A percentile compares a stretch with the other conserved stretches of the same genome.
Conservation (phyloP, 257 asterid species). For the Leonotis leonurus region DNA sequence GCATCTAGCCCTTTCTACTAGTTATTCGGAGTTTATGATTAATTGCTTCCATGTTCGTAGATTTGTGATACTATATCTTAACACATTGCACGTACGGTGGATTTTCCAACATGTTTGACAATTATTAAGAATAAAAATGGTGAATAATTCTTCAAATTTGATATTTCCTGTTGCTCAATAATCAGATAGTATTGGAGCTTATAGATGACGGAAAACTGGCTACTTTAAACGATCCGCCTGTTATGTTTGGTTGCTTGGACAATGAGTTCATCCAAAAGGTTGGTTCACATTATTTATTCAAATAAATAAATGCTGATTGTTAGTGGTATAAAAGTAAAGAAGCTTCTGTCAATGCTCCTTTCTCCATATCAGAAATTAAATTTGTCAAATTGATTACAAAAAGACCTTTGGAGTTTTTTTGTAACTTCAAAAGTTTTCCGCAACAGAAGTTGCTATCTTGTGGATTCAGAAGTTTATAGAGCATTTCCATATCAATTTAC, state of each 20-base stretch:
- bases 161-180: slow-evolving; percentile 15
- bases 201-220: slow-evolving; percentile 66
- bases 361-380: background rate
- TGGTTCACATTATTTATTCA: slow-evolving; percentile 2
- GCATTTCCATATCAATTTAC: background rate
- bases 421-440: background rate
- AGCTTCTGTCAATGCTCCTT: background rate
- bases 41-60: background rate
- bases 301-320: background rate
- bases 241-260: slow-evolving; percentile 65
- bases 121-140: background rate
- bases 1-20: background rate
- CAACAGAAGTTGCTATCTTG: too few relatives aligned
- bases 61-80: background rate
- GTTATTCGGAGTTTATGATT: background rate
- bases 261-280: slow-evolving; percentile 73
- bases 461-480: too few relatives aligned
- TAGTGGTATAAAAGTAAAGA: background rate
- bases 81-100: background rate
- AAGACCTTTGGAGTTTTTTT: background rate
- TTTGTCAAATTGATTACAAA: background rate
- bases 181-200: slow-evolving; percentile 80
- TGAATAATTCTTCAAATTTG: background rate
- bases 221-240: slow-evolving; percentile 80
- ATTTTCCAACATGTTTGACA: background rate